Evolutionary conservation across 768 basidiomycete species (phyloP).

Genomic region (Hebeloma cylindrosporum): DNA sequence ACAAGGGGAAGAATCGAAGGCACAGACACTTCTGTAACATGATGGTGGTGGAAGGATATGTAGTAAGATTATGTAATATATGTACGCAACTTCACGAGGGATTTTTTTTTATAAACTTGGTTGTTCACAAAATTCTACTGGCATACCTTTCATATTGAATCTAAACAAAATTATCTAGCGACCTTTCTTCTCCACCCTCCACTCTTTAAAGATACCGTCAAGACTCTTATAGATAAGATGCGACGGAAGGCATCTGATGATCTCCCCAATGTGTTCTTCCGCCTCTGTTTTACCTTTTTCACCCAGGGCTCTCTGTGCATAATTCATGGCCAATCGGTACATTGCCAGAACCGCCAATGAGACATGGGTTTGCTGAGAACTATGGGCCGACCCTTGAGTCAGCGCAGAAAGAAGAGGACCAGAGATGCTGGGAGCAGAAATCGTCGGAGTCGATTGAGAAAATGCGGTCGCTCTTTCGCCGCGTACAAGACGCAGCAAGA

Average conservation of each 20-base stretch:
- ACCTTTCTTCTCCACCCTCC: constrained; percentile 82
- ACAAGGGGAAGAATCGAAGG: too few relatives aligned
- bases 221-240: constrained; percentile 87
- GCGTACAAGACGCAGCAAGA: constrained; percentile 87
- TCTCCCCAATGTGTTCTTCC: constrained; percentile 80
- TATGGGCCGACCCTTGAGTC: constrained; percentile 75
- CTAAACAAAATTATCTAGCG: too few relatives aligned
- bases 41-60: constrained; percentile 44
- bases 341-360: constrained; percentile 91
- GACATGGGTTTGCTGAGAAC: constrained; percentile 89
- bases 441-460: constrained; percentile 59
- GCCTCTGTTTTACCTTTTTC: constrained; percentile 69
- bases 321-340: constrained; percentile 82
- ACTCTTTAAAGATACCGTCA: constrained; percentile 94
- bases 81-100: too few relatives aligned
- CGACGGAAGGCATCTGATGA: constrained; percentile 85
- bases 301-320: constrained; percentile 68
- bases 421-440: constrained; percentile 60
- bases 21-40: background rate
- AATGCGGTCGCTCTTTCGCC: constrained; percentile 81
- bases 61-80: too few relatives aligned
- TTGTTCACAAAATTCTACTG: too few relatives aligned
- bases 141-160: too few relatives aligned
- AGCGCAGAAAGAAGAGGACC: constrained; percentile 73
- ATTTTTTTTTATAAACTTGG: too few relatives aligned